Base-by-base conservation (phyloP, 2,329 filamentous ascomycete species). In the Fusarium nurragi region DNA sequence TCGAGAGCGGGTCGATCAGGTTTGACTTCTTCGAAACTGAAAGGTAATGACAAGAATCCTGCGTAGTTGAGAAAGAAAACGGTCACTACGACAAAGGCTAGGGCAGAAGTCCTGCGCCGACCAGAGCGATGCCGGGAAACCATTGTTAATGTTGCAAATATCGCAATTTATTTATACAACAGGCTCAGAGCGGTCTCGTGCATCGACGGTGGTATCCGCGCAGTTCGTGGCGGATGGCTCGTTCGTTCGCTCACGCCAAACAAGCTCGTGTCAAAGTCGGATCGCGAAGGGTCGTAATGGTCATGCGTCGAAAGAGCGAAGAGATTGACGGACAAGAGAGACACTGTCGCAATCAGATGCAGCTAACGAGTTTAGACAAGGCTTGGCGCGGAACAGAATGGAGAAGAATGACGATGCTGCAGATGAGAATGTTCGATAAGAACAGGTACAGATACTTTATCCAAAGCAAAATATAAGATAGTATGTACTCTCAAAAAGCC, bases 1-100 rank as follows among this genome's bases (percentile, higher is more conserved):
- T 44, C 21, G 52, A 71, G 38, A 32, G 59, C 39, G 47, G 69
- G 64, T 23, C 73, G 56, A 43, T 71, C 68, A 14, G 70, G 60
- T 19, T 45, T 60, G 14, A 53, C 36, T 18, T 51, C 46, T 38
- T 71, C 61, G 16, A 67, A 57, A 34, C 60, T 53, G 13, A 73
- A 63, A 4, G 72, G 65, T 11, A 73, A 50, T 10, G 64, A 54
- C 53, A 67, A 28, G n/a, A 54, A 47, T 6, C 64, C 60, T 41
- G 30, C 36, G 5, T 54, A 40, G 22, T 58, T 61, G 22, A 67
- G 54, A 26, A 68, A 26, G 26, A 67, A 23, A 16, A 68, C 34
- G 8, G 43, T 46, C 11, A 46, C 61, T 9, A 47, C 19, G 21
- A 43, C 18, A 25, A 67, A 53, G 37, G 49, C 60, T 14, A 59